These are phyloP conservation scores for Chara braunii DNA, from an alignment of 139 green algal species.

Conservation along the genomic window DNA sequence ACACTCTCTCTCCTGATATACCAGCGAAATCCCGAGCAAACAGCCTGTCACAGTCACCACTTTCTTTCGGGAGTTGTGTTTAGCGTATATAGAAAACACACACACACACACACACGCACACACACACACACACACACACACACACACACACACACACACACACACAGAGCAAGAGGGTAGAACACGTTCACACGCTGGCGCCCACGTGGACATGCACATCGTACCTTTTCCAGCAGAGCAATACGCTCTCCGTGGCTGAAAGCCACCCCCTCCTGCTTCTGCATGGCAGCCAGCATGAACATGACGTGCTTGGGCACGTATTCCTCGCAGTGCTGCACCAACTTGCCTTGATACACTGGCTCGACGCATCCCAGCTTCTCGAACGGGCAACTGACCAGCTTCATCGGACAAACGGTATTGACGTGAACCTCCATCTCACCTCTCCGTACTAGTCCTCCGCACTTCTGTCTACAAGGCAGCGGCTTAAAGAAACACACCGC, in stretches of 20 bases:
- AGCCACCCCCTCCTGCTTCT: not conserved
- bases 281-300: not conserved
- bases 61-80: too few relatives aligned
- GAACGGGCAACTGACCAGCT: slow-evolving; percentile 20
- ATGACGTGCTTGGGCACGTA: slow-evolving; percentile 3
- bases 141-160: too few relatives aligned
- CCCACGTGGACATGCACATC: too few relatives aligned
- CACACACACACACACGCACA: too few relatives aligned
- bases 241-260: not conserved
- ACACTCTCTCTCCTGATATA: too few relatives aligned
- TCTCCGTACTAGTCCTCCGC: not conserved
- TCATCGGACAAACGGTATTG: slow-evolving; percentile 13
- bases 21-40: too few relatives aligned
- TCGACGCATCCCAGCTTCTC: slow-evolving; percentile 18
- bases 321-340: slow-evolving; percentile 14
- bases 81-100: too few relatives aligned
- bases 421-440: slow-evolving; percentile 22
- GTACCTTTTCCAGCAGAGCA: not conserved
- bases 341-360: slow-evolving; percentile 16
- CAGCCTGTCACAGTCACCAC: too few relatives aligned
- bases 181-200: too few relatives aligned
- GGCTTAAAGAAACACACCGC: slow-evolving; percentile 17
- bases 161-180: too few relatives aligned
- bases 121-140: too few relatives aligned
- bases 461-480: slow-evolving; percentile 15